Evolutionary conservation across 2,329 filamentous ascomycete genomes (phyloP).

Genomic region (Xylariaceae sp.): DNA sequence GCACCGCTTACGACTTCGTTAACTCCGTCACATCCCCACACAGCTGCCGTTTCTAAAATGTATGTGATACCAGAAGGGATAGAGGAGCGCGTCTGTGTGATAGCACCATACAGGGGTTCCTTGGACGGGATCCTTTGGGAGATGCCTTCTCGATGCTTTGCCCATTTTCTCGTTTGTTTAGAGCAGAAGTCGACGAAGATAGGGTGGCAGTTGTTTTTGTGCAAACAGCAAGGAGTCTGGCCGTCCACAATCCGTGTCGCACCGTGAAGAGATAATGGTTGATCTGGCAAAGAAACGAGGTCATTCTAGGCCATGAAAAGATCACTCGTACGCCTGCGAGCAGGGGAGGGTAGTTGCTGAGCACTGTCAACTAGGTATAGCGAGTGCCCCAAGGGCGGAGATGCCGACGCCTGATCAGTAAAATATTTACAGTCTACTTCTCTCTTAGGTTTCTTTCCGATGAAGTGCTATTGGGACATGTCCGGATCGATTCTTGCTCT

Average conservation of each 20-base stretch:
- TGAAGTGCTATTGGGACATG: not conserved
- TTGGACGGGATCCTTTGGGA: conserved; percentile 12
- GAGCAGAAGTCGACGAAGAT: conserved; percentile 10
- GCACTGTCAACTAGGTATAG: conserved; percentile 4
- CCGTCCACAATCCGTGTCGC: not conserved
- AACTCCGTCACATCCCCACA: conserved; percentile 15
- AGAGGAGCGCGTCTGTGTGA: conserved; percentile 16
- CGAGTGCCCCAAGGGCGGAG: not conserved
- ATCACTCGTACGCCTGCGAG: conserved; percentile 1
- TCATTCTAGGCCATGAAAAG: conserved; percentile 2
- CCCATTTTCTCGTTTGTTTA: conserved; percentile 17
- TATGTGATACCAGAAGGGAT: conserved; percentile 24
- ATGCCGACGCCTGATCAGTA: conserved; percentile 9
- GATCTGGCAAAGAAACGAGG: not conserved
- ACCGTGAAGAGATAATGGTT: conserved; percentile 2
- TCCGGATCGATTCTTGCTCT: not conserved
- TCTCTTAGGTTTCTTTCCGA: not conserved
- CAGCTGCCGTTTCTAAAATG: conserved; percentile 21
- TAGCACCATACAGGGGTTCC: conserved; percentile 7
- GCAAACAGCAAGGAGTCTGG: conserved; percentile 6
- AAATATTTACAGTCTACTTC: not conserved
- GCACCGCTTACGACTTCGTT: conserved; percentile 11
- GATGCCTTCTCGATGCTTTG: conserved; percentile 5
- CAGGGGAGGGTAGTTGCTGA: not conserved
- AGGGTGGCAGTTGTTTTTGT: conserved; percentile 2